Conservation (phyloP, 1,139 yeast genomes). For the Candida sanyaensis region DNA sequence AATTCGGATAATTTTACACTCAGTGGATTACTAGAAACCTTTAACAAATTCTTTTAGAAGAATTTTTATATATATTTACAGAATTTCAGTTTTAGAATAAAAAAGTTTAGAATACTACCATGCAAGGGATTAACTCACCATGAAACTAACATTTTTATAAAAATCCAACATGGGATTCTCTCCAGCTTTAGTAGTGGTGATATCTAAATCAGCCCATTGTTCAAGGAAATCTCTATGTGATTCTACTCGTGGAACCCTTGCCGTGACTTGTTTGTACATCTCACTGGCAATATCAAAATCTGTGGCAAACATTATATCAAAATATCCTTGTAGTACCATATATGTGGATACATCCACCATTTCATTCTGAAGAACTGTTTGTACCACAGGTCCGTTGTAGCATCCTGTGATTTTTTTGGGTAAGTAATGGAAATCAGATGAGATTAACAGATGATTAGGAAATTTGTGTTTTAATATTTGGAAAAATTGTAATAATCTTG, state of each 20-base stretch:
- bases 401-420: conserved; percentile 66
- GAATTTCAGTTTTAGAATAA: too few species aligned
- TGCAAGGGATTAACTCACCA: conserved; percentile 24
- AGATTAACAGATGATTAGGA: conserved; percentile 72
- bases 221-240: conserved; percentile 66
- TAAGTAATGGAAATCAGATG: conserved; percentile 72
- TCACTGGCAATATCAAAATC: conserved; percentile 66
- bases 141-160: conserved; percentile 75
- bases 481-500: conserved; percentile 68
- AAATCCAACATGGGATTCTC: conserved; percentile 88
- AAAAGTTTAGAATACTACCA: too few species aligned
- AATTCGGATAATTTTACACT: not conserved
- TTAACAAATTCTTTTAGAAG: not conserved
- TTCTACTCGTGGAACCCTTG: conserved; percentile 56
- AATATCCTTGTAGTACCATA: conserved; percentile 82
- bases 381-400: conserved; percentile 77
- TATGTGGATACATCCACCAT: conserved; percentile 74
- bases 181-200: conserved; percentile 72
- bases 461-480: conserved; percentile 63
- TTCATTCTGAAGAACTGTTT: conserved; percentile 66
- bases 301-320: conserved; percentile 87
- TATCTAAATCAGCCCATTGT: conserved; percentile 71
- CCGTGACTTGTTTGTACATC: conserved; percentile 65
- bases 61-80: not conserved
- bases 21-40: not conserved